Evolutionary conservation across 176 grass and related monocot genomes (phyloP).

Genomic region (Miscanthus lutarioriparius): DNA sequence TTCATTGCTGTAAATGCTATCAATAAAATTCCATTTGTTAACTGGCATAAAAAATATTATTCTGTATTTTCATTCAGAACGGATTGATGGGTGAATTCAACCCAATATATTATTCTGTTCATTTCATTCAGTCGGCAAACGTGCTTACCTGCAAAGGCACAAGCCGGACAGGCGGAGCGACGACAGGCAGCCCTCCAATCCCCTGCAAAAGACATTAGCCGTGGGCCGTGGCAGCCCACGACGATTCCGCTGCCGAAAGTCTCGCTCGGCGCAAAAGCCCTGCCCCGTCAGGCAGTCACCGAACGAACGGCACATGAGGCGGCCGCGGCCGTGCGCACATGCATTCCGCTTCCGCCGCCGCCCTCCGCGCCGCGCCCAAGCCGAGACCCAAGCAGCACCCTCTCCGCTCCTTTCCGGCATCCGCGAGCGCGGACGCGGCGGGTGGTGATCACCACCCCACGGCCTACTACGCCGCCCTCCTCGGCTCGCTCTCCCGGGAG

Average conservation of each 20-base stretch:
- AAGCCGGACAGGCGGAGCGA: too few species aligned
- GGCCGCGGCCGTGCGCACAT: conserved; percentile 26
- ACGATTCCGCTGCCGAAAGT: too few species aligned
- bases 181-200: too few species aligned
- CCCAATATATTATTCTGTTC: too few species aligned
- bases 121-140: too few species aligned
- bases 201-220: too few species aligned
- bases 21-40: background rate
- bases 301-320: background rate
- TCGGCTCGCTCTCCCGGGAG: conserved; percentile 36
- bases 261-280: background rate
- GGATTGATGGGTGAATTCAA: too few species aligned
- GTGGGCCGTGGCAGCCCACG: too few species aligned
- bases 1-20: background rate
- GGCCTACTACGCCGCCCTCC: conserved; percentile 33
- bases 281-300: background rate
- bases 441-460: background rate
- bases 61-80: too few species aligned
- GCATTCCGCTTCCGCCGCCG: conserved; percentile 7
- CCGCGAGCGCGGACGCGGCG: background rate
- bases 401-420: background rate
- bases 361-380: conserved; percentile 1
- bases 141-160: too few species aligned
- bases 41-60: background rate
- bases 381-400: background rate